These are phyloP conservation scores for Helichrysum umbraculigerum DNA, from an alignment of 129 eudicot genomes.

Conservation along the genomic window DNA sequence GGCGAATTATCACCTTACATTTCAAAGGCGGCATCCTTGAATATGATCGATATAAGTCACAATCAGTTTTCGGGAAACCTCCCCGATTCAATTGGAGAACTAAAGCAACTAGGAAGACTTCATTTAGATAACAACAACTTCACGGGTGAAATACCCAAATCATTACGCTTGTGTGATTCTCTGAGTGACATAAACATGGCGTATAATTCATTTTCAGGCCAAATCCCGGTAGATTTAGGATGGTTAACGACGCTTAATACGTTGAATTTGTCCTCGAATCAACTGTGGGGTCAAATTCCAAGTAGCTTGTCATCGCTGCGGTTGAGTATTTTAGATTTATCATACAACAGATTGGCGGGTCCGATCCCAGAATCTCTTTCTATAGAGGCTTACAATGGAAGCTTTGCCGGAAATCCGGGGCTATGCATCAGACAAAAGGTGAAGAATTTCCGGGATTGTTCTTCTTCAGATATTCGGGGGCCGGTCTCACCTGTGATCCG, in stretches of 20 bases:
- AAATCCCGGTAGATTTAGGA: constrained; percentile 66
- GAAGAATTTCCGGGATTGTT: constrained; percentile 49
- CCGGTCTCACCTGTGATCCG: constrained; percentile 30
- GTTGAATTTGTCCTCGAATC: constrained; percentile 66
- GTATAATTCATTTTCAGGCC: constrained; percentile 57
- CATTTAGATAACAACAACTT: constrained; percentile 58
- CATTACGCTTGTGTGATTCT: constrained; percentile 61
- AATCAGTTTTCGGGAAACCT: constrained; percentile 62
- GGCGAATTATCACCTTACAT: constrained; percentile 65
- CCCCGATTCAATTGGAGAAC: constrained; percentile 55
- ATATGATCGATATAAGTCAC: constrained; percentile 52
- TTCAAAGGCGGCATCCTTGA: constrained; percentile 47
- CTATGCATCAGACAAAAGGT: constrained; percentile 65
- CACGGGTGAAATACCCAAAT: constrained; percentile 62
- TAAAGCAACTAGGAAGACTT: constrained; percentile 52
- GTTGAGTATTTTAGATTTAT: constrained; percentile 75
- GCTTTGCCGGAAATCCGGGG: constrained; percentile 76
- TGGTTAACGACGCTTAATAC: constrained; percentile 57
- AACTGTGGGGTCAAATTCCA: constrained; percentile 73
- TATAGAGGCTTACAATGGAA: constrained; percentile 68
- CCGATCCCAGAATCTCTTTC: constrained; percentile 69
- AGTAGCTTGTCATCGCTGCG: constrained; percentile 53
- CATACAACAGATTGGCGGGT: constrained; percentile 62
- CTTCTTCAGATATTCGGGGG: constrained; percentile 27
- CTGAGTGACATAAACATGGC: constrained; percentile 68